Evolutionary conservation across 2,329 filamentous ascomycete genomes (phyloP), one percentile per base, ranked within the genome.

Genomic region (Aureobasidium pullulans): DNA sequence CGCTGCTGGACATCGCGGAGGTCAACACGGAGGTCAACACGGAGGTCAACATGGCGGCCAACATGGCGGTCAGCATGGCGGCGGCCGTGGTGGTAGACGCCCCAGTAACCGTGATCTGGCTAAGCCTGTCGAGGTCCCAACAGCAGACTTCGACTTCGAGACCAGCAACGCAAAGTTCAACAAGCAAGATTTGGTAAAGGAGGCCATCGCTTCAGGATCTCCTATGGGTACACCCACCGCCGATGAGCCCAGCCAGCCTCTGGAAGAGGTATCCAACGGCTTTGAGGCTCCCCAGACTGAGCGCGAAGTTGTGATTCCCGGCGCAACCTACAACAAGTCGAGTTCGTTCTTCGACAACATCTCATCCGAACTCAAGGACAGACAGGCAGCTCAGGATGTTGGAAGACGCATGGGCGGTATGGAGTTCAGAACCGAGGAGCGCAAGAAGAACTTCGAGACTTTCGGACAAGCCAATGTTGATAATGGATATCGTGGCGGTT

Each of bases 301-400:
- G 39, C 72, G 79, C 1, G 71, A 74, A 13, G 73, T 79, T 1
- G 74, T 79, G 13, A 75, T 77, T 11, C 79, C 78, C 6, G 60
- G 63, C 8, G 68, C 72, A 19, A 62, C 66, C 8, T 99, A 99
- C 76, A 93, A 96, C 78, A 96, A 91, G 75, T 81, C 86, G 5
- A 85, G 78, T 3, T 96, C 90, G 1, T 99, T 99, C 80, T 99
- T 99, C 70, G 94, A 99, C 75, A 96, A 99, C 73, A 96, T 99
- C 64, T 96, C 90, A 0, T 96, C 90, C 65, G 94, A 99, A 71
- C 83, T 89, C 63, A 95, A 89, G 73, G 94, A 99, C 65, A 85
- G 94, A 44, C 85, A 89, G 54, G 89, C 93, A 62, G 86, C 85
- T 40, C 63, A 69, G 52, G 79, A 79, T 43, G 81, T 81, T 4